Evolutionary conservation across 352 stramenopile species (phyloP), one percentile per base, ranked within the genome.

Genomic region (Phytophthora vignae): DNA sequence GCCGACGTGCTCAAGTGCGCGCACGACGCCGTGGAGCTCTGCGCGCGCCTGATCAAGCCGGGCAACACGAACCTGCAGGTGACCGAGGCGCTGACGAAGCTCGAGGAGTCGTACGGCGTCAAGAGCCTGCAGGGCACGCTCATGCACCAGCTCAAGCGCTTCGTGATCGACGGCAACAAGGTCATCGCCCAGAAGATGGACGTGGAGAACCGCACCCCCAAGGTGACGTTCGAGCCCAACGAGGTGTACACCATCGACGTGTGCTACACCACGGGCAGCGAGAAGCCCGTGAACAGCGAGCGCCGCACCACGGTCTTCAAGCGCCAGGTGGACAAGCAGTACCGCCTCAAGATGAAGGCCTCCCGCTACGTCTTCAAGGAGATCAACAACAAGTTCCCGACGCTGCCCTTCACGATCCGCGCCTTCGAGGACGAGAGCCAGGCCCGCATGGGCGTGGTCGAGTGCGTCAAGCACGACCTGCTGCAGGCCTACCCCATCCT

Each of bases 191-290:
- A 96, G 74, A 95, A 96, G 73, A 82, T 97, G n/a, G 93, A 98
- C 74, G 76, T 93, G 52, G 95, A 98, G 66, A 91, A 93, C 73
- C 87, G 88, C 60, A 92, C 84, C 53, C 84, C 87, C 7, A 95
- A 93, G 77, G 77, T 92, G 8, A 95, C 87, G 55, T 99, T 99
- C 78, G 98, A 99, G 80, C 79, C 96, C 27, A 95, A 97, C 65
- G 96, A 99, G 83, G 98, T 99, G 44, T 99, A 99, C 84, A 97
- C 97, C 19, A 97, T 99, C 48, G 98, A 99, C 80, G 95, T 99
- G 59, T 98, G 96, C 77, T 98, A 99, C 88, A 99, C 91, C 64
- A 99, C 98, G 9, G 98, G 98, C 46, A 97, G 98, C 71, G 98
- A 98, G 55, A 99, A 98, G 83, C 94, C 96, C 1, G 87, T 96